Percentiles rank a stretch among this genome's conserved stretches.
These are phyloP conservation scores for Trebouxia sp. DNA, from an alignment of 139 green algal genomes.

Conservation along the genomic window DNA sequence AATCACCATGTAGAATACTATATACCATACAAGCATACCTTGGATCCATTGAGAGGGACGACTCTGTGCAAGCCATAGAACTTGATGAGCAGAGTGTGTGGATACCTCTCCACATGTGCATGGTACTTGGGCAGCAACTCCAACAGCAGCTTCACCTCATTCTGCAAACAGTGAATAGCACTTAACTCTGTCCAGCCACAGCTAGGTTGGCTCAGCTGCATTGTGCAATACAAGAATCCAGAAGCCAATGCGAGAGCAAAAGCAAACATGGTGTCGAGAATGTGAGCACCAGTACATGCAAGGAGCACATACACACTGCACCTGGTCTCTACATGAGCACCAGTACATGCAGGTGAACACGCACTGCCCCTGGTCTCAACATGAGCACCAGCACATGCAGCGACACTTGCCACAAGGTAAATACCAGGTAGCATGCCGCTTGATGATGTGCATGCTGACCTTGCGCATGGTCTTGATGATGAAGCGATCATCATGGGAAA, in stretches of 20 bases:
- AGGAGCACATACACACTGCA: background rate
- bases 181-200: no score
- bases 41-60: slow-evolving; percentile 72
- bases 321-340: background rate
- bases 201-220: no score
- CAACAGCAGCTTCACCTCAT: slow-evolving; percentile 74
- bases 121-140: slow-evolving; percentile 83
- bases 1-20: no score
- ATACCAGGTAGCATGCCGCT: background rate
- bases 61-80: slow-evolving; percentile 91
- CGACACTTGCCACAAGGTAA: no score
- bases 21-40: slow-evolving; percentile 60
- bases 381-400: background rate
- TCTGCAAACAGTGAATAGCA: slow-evolving; percentile 32
- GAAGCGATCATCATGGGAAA: slow-evolving; percentile 75
- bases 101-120: slow-evolving; percentile 67
- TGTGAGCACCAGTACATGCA: no score
- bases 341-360: no score
- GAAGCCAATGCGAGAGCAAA: no score
- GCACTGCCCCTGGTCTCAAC: no score
- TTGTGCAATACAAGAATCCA: no score
- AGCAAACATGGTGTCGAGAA: no score
- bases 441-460: background rate
- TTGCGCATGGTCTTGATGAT: slow-evolving; percentile 47
- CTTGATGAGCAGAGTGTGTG: slow-evolving; percentile 81